A percentile compares a stretch with the other conserved stretches of the same genome.
Evolutionary conservation across 495 filamentous ascomycete species (phyloP).

Genomic region (Glutinoglossum americanum): DNA sequence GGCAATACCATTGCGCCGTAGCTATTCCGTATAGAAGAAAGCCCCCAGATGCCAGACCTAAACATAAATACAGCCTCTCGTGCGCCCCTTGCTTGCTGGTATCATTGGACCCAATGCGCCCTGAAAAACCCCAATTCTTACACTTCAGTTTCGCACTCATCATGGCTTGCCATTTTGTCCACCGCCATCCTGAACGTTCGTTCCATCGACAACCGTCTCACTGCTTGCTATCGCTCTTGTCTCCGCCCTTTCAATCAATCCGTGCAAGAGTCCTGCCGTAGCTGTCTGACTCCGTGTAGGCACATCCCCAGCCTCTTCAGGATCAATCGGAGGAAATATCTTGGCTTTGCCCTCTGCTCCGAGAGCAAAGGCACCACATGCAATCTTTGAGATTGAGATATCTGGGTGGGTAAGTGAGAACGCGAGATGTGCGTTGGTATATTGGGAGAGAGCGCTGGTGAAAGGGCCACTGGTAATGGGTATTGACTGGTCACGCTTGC

Average conservation of each 20-base stretch:
- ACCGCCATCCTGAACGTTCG: background rate
- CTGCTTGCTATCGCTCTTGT: too few relatives aligned
- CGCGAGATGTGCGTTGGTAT: constrained; percentile 13
- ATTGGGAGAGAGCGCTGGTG: constrained; percentile 11
- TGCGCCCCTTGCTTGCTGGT: background rate
- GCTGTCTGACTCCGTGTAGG: background rate
- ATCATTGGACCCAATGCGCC: background rate
- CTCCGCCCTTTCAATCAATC: background rate
- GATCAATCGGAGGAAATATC: background rate
- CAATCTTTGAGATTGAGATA: constrained; percentile 11
- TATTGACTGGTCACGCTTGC: constrained; percentile 2
- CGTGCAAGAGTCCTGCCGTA: background rate
- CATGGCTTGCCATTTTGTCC: background rate
- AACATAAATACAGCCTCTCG: background rate
- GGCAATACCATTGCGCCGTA: background rate
- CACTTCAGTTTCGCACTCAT: background rate
- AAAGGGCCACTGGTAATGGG: constrained; percentile 8
- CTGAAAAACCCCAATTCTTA: background rate
- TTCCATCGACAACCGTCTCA: background rate
- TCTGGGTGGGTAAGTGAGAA: constrained; percentile 11
- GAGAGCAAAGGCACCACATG: constrained; percentile 12
- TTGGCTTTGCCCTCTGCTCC: constrained; percentile 12
- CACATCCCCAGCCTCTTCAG: background rate
- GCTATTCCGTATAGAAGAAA: background rate
- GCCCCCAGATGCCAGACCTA: background rate